Percentiles rank a stretch among this genome's conserved stretches.
Evolutionary conservation across 2,329 filamentous ascomycete species (phyloP).

Genomic region (Colletotrichum tropicale): DNA sequence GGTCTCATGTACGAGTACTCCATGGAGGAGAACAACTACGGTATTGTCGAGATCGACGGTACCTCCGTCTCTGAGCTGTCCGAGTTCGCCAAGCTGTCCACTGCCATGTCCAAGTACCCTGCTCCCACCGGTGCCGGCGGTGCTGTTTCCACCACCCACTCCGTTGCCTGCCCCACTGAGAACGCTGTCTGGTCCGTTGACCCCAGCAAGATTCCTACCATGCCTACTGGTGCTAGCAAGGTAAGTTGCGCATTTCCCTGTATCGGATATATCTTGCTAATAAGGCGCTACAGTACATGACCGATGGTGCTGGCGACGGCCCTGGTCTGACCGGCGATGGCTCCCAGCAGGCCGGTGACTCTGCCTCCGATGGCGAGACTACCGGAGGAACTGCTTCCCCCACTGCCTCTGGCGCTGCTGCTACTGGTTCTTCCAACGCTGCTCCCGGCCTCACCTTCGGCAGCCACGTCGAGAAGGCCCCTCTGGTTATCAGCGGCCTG

Average conservation of each 20-base stretch:
- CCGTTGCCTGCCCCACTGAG: conserved; percentile 53
- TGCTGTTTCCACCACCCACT: conserved; percentile 49
- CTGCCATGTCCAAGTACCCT: conserved; percentile 52
- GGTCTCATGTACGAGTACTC: conserved; percentile 97
- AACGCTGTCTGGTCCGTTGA: conserved; percentile 57
- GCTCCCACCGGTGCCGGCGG: conserved; percentile 57
- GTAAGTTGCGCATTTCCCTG: conserved; percentile 10
- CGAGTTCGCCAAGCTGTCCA: conserved; percentile 66
- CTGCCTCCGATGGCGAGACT: conserved; percentile 41
- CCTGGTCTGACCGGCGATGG: conserved; percentile 58
- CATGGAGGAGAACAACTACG: conserved; percentile 78
- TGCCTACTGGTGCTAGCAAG: conserved; percentile 51
- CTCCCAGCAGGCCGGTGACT: conserved; percentile 56
- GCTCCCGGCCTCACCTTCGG: conserved; percentile 29
- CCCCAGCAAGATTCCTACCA: conserved; percentile 52
- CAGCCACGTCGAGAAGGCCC: conserved; percentile 22
- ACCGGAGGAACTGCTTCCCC: conserved; percentile 44
- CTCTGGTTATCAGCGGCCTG: conserved; percentile 38
- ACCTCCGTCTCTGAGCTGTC: conserved; percentile 57
- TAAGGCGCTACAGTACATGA: conserved; percentile 47
- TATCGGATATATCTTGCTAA: not conserved
- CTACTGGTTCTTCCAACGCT: conserved; percentile 36
- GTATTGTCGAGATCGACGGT: conserved; percentile 72
- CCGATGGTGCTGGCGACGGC: conserved; percentile 55
- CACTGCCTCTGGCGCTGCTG: conserved; percentile 36